Percentiles rank a stretch among this genome's conserved stretches.
These are phyloP conservation scores for Davidsoniella australis DNA, from an alignment of 2,329 filamentous ascomycete genomes.

Conservation along the genomic window DNA sequence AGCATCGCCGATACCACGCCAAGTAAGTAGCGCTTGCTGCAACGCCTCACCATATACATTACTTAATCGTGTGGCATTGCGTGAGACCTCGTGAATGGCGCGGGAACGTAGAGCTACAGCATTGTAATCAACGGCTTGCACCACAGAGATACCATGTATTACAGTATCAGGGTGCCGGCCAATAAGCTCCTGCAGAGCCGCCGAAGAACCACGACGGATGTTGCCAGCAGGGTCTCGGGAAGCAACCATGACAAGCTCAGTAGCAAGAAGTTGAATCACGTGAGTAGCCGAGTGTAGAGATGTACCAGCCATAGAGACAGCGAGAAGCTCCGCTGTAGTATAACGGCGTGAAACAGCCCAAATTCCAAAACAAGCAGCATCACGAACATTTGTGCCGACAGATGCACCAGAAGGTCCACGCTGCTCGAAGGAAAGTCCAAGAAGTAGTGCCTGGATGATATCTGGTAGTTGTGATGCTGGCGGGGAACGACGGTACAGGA, in stretches of 20 bases:
- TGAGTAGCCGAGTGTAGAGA: constrained; percentile 20
- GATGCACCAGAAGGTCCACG: constrained; percentile 70
- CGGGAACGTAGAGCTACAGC: constrained; percentile 73
- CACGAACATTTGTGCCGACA: constrained; percentile 75
- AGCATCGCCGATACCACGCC: constrained; percentile 73
- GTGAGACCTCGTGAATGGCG: constrained; percentile 62
- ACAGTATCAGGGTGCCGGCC: constrained; percentile 82
- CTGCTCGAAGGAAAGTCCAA: constrained; percentile 78
- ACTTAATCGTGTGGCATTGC: constrained; percentile 49
- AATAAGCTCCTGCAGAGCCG: constrained; percentile 83
- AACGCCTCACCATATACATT: constrained; percentile 54
- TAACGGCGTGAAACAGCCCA: constrained; percentile 87
- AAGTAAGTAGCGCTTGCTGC: constrained; percentile 54
- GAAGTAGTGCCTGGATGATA: constrained; percentile 59
- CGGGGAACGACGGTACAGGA: constrained; percentile 71
- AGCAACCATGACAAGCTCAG: constrained; percentile 63
- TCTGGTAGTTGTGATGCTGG: constrained; percentile 51
- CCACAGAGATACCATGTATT: constrained; percentile 62
- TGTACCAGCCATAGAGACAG: constrained; percentile 32
- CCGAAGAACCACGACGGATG: constrained; percentile 80
- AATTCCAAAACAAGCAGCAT: constrained; percentile 90
- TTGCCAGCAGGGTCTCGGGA: constrained; percentile 85
- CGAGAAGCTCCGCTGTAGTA: constrained; percentile 56
- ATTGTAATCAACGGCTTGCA: constrained; percentile 87
- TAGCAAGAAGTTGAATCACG: constrained; percentile 61